Conservation (phyloP, 2,329 filamentous ascomycete species). For the Aspergillus tubingensis region DNA sequence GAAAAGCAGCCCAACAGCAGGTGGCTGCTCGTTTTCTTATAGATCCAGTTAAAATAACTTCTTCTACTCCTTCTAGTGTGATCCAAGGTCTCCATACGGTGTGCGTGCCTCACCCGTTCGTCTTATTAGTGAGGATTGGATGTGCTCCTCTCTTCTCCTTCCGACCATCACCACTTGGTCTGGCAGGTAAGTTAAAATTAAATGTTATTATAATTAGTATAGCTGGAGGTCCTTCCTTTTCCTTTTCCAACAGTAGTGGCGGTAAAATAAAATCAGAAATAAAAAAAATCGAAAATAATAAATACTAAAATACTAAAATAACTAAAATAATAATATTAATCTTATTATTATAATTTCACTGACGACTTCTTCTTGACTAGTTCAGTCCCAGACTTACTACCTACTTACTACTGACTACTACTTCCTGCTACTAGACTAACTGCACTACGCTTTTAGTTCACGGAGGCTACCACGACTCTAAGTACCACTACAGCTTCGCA, state of each 20-base stretch:
- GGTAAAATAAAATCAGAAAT: background rate
- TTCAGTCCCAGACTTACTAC: slow-evolving; percentile 5
- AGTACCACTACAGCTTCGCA: slow-evolving; percentile 17
- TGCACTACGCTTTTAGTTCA: background rate
- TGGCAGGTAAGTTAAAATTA: slow-evolving; percentile 9
- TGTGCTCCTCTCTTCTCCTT: background rate
- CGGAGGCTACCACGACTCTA: slow-evolving; percentile 2
- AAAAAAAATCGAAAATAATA: background rate
- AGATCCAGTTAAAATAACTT: too few relatives aligned
- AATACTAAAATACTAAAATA: background rate
- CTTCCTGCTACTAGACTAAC: background rate
- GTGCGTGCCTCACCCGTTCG: too few relatives aligned
- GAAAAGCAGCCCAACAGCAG: too few relatives aligned
- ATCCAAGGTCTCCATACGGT: too few relatives aligned
- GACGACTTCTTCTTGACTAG: slow-evolving; percentile 4
- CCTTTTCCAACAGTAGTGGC: background rate
- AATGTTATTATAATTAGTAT: slow-evolving; percentile 11
- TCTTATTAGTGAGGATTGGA: background rate
- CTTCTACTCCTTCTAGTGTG: too few relatives aligned
- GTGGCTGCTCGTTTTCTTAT: too few relatives aligned
- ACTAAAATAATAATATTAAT: background rate
- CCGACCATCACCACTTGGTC: background rate
- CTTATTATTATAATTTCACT: background rate
- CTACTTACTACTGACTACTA: background rate
- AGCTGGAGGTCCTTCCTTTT: background rate